Base-by-base conservation (phyloP, 139 green algal genomes). In the Chlorella ohadii region DNA sequence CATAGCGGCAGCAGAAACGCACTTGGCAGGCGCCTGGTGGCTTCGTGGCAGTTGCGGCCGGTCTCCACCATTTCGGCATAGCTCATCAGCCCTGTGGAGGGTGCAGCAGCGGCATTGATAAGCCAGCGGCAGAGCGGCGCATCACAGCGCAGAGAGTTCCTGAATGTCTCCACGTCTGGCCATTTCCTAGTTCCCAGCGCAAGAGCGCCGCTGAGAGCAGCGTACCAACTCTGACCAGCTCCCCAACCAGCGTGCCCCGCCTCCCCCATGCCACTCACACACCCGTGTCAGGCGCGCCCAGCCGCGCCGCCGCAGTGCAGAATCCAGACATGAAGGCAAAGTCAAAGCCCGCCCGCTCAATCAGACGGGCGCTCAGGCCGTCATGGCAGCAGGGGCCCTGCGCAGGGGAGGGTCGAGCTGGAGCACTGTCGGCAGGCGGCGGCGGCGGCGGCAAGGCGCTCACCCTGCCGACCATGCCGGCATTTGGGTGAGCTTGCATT, bases 291-390 rank as follows among this genome's bases (percentile, higher is more conserved):
- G 96, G 96, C 3, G 87, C 85, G 0, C 90, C 96, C 47, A 98
- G 89, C 3, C 90, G 82, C 0, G 93, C 92, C 0, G 86, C 95
- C 4, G 94, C 84, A 0, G 94, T 94, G 75, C 91, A 94, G 86
- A 99, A 99, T 51, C 96, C 96, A 36, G 73, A 91, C 94, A 98
- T 97, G 87, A 98, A 98, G 4, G 94, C 88, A 70, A 95, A 92
- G 4, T 90, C 84, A 73, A 98, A 98, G 28, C 91, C 94, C 80
- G 95, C 83, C 38, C 63, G 33, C 88, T 98, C 95, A 47, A 97
- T 96, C 1, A 98, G 93, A 19, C 86, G 77, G 5, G 95, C 95
- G 66, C 84, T 94, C 0, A 98, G 85, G 27, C 78, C 95, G 68
- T 98, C 95, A 71, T 97, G 92, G 79, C 93, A 96, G 84, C 91